A percentile compares a stretch with the other conserved stretches of the same genome.
These are phyloP conservation scores for Hymenoscyphus salicellus DNA, from an alignment of 2,329 filamentous ascomycete species.

Conservation along the genomic window DNA sequence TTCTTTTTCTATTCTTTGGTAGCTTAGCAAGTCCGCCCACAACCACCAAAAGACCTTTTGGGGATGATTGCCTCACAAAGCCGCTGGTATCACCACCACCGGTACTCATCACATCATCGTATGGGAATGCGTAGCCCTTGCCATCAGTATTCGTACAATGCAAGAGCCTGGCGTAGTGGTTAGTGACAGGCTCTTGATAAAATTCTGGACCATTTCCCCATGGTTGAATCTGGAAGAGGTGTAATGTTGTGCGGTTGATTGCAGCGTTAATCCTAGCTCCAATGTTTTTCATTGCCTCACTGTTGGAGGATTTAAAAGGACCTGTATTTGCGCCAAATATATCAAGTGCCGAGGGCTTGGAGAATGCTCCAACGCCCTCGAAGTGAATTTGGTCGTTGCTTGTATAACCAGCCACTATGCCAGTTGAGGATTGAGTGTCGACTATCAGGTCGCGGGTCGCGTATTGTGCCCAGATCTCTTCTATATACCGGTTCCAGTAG, in stretches of 20 bases:
- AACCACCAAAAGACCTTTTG: slow-evolving; percentile 17
- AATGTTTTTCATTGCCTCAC: slow-evolving; percentile 53
- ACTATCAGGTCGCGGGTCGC: slow-evolving; percentile 47
- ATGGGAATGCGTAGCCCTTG: slow-evolving; percentile 67
- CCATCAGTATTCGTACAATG: slow-evolving; percentile 58
- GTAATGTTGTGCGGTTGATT: slow-evolving; percentile 70
- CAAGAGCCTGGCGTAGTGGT: slow-evolving; percentile 65
- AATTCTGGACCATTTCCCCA: slow-evolving; percentile 49
- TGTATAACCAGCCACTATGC: slow-evolving; percentile 48
- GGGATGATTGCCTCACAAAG: slow-evolving; percentile 52
- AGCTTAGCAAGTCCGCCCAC: slow-evolving; percentile 21
- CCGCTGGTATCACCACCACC: slow-evolving; percentile 59
- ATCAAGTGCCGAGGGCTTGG: slow-evolving; percentile 55
- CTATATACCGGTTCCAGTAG: slow-evolving; percentile 46
- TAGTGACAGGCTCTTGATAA: slow-evolving; percentile 55
- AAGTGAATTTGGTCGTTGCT: slow-evolving; percentile 37
- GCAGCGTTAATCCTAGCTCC: slow-evolving; percentile 72
- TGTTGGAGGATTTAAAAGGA: slow-evolving; percentile 47
- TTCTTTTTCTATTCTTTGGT: no score
- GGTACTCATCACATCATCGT: slow-evolving; percentile 64
- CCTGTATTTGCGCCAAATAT: slow-evolving; percentile 65
- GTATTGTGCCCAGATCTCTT: slow-evolving; percentile 44
- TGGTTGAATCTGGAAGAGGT: slow-evolving; percentile 51
- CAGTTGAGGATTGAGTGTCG: slow-evolving; percentile 62
- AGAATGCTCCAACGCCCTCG: slow-evolving; percentile 47